Conservation (phyloP, 2,329 filamentous ascomycete species). For the Alternaria hordeiaustralica region DNA sequence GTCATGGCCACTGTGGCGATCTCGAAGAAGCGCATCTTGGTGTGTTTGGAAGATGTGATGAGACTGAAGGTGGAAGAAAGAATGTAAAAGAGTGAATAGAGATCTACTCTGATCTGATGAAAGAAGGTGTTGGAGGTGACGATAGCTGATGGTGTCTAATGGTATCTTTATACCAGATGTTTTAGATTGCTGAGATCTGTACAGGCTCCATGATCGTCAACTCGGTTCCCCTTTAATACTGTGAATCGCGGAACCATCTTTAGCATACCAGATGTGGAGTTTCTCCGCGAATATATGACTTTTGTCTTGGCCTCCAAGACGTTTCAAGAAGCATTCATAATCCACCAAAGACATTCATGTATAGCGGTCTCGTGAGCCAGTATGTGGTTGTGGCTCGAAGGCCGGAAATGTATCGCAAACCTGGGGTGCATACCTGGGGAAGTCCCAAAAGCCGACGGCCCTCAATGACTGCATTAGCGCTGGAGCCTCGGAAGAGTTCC, state of each 20-base stretch:
- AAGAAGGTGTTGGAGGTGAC: slow-evolving; percentile 2
- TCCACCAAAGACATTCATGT: slow-evolving; percentile 30
- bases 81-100: slow-evolving; percentile 23
- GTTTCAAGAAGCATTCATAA: slow-evolving; percentile 8
- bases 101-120: slow-evolving; percentile 21
- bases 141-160: not conserved
- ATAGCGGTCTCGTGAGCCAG: slow-evolving; percentile 7
- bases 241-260: slow-evolving; percentile 7
- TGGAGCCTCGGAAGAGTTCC: slow-evolving; percentile 1
- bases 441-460: slow-evolving; percentile 8
- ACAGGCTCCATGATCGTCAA: slow-evolving; percentile 15
- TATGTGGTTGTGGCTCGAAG: slow-evolving; percentile 1
- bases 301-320: slow-evolving; percentile 1
- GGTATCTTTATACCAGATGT: slow-evolving; percentile 16
- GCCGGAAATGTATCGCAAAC: slow-evolving; percentile 6
- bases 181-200: slow-evolving; percentile 5
- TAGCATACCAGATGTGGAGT: slow-evolving; percentile 12
- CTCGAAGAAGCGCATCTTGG: slow-evolving; percentile 38
- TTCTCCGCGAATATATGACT: slow-evolving; percentile 21
- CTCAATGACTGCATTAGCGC: slow-evolving; percentile 8
- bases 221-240: slow-evolving; percentile 25
- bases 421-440: slow-evolving; percentile 10
- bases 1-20: slow-evolving; percentile 32
- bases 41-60: not conserved
- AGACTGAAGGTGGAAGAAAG: slow-evolving; percentile 8